Evolutionary conservation across 2,329 filamentous ascomycete species (phyloP).

Genomic region (Furcasterigmium sp.): DNA sequence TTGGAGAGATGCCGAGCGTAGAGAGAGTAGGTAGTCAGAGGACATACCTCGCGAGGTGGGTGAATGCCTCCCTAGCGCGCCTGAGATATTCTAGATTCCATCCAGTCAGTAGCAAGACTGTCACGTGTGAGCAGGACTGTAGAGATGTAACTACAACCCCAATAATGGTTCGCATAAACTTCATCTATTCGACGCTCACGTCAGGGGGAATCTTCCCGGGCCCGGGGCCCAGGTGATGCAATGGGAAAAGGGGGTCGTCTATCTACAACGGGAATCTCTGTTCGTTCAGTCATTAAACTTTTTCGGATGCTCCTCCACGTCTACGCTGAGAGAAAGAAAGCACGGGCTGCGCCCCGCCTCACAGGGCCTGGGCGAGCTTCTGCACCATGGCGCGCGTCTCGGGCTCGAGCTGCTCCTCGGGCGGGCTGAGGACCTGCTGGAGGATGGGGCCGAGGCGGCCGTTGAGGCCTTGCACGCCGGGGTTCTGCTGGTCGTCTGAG

Average conservation of each 20-base stretch:
- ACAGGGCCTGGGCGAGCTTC: conserved; percentile 52
- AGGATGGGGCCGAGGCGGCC: conserved; percentile 66
- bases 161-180: no score
- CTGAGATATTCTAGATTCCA: no score
- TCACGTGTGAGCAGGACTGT: no score
- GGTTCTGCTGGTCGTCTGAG: conserved; percentile 61
- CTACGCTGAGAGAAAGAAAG: background rate
- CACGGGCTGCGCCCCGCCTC: background rate
- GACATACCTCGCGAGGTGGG: no score
- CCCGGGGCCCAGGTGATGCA: no score
- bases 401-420: conserved; percentile 69
- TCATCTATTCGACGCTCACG: no score
- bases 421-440: conserved; percentile 64
- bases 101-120: no score
- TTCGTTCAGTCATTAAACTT: conserved; percentile 3
- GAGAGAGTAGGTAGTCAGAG: no score
- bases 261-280: conserved; percentile 4
- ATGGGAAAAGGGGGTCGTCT: no score
- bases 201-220: no score
- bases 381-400: conserved; percentile 64
- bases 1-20: background rate
- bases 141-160: no score
- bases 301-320: background rate
- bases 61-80: no score
- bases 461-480: conserved; percentile 65